Percentiles rank a stretch among this genome's conserved stretches.
Conservation (phyloP, 257 asterid genomes). For the Scutellaria barbata region DNA sequence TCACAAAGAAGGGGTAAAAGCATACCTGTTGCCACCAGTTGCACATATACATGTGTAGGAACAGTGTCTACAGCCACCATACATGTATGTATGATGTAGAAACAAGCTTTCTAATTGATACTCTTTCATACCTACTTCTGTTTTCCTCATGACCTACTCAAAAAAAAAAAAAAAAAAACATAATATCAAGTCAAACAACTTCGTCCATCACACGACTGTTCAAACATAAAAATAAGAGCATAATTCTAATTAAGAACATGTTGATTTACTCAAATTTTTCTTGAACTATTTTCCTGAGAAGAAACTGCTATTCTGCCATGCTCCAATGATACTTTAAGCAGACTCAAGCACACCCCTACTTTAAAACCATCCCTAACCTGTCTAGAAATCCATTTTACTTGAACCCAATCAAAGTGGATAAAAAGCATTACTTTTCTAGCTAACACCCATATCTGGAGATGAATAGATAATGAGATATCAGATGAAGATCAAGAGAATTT, state of each 20-base stretch:
- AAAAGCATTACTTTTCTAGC: neutral
- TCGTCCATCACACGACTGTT: slow-evolving; percentile 29
- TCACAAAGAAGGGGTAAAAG: slow-evolving; percentile 24
- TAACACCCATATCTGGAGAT: neutral
- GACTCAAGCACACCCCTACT: neutral
- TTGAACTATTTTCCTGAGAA: slow-evolving; percentile 15
- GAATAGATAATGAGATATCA: neutral
- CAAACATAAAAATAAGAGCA: slow-evolving; percentile 20
- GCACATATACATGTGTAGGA: slow-evolving; percentile 99
- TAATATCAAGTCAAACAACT: slow-evolving; percentile 34
- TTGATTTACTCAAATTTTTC: neutral
- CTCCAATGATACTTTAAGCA: neutral
- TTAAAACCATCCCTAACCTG: neutral
- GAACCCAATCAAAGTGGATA: slow-evolving; percentile 22
- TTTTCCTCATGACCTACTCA: slow-evolving; percentile 82
- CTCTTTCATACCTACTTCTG: slow-evolving; percentile 86
- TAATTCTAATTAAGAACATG: neutral
- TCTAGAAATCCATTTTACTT: slow-evolving; percentile 17
- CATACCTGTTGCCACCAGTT: slow-evolving; percentile 83
- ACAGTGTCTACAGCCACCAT: slow-evolving; percentile 97
- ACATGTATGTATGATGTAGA: slow-evolving; percentile 98
- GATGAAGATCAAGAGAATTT: neutral
- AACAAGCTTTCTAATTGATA: slow-evolving; percentile 94
- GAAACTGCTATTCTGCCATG: slow-evolving; percentile 7
- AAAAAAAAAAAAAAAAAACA: slow-evolving; percentile 37